Evolutionary conservation across 2,329 filamentous ascomycete genomes (phyloP), one percentile per base, ranked within the genome.

Genomic region (Lasiodiplodia sp.): DNA sequence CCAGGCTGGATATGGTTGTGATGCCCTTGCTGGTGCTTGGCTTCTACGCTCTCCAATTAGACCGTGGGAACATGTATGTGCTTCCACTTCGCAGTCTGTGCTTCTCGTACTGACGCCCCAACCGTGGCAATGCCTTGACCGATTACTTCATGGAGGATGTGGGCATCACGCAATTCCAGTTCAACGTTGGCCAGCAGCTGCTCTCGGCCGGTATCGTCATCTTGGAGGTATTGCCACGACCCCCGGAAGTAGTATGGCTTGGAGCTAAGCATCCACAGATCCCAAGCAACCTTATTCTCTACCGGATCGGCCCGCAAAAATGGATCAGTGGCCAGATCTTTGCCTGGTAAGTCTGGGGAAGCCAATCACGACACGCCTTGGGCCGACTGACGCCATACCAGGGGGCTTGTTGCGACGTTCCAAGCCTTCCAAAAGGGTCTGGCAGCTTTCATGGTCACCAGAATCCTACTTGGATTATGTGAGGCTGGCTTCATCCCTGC

Each of bases 401-500:
- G 67, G 67, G 86, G 86, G 5, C 78, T 82, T 21, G 85, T 88
- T 64, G 83, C 81, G 28, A 86, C 84, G 0, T 87, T 87, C 72
- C 86, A 88, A 72, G 82, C 84, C 4, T 88, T 86, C 72, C 80
- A 85, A 64, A 78, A 77, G 37, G 82, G 78, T 47, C 84, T 85
- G 53, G 79, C 78, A 1, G 80, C 80, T 2, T 87, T 83, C 71
- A 76, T 88, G 34, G 80, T 79, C 0, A 85, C 85, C 0, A 80
- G 86, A 0, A 81, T 88, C 65, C 75, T 88, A 0, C 81, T 88
- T 0, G 86, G 86, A 1, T 77, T 87, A 14, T 83, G 82, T 3
- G 86, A 88, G 73, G 83, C 83, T 0, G 86, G 86, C 0, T 88
- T 86, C 70, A 87, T 88, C 66, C 86, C 86, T 0, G 86, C 85